These are phyloP conservation scores for Inosperma sp. DNA, from an alignment of 768 basidiomycete species.

Conservation along the genomic window DNA sequence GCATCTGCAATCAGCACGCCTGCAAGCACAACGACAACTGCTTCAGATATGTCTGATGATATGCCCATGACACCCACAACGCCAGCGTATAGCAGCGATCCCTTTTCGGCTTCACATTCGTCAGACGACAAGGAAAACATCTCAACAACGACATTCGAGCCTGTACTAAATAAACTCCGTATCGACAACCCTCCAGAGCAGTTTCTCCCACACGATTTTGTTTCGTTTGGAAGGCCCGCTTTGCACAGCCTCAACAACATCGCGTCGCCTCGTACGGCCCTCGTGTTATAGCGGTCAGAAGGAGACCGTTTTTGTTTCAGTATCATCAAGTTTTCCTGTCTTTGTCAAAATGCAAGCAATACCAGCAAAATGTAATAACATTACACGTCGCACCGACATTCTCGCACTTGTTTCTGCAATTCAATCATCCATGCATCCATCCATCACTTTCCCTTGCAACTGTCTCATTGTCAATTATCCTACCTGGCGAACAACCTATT, in stretches of 20 bases:
- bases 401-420: constrained; percentile 60
- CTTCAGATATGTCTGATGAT: constrained; percentile 76
- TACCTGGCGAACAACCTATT: constrained; percentile 48
- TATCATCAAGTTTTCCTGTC: constrained; percentile 36
- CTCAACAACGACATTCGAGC: constrained; percentile 64
- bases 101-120: constrained; percentile 42
- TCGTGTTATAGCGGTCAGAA: constrained; percentile 52
- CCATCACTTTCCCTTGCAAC: constrained; percentile 65
- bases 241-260: constrained; percentile 76
- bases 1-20: constrained; percentile 64
- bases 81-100: constrained; percentile 60
- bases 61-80: constrained; percentile 81
- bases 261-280: constrained; percentile 53
- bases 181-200: constrained; percentile 68
- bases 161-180: constrained; percentile 65
- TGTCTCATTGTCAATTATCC: constrained; percentile 46
- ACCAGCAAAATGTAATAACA: constrained; percentile 79
- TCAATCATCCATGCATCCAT: constrained; percentile 64
- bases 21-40: constrained; percentile 65
- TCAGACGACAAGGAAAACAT: constrained; percentile 83
- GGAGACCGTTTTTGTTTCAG: constrained; percentile 34
- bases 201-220: constrained; percentile 76
- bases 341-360: constrained; percentile 51
- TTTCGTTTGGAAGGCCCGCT: constrained; percentile 71
- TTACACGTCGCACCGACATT: constrained; percentile 61